Conservation (phyloP, 306 rosid species). For the Cicer arietinum region DNA sequence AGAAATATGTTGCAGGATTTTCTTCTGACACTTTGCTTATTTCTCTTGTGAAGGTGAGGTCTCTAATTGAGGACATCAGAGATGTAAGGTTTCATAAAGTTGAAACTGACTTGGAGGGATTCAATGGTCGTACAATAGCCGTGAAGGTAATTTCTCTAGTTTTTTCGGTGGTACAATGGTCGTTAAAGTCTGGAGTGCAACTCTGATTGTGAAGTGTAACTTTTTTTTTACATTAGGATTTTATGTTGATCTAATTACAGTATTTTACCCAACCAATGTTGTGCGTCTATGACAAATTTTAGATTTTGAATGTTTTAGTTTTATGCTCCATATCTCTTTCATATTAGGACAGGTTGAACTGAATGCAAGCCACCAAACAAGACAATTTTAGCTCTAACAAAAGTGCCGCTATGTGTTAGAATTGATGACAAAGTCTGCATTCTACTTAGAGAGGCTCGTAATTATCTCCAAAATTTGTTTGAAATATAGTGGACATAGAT, state of each 20-base stretch:
- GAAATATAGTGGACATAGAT: neutral
- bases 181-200: constrained; percentile 12
- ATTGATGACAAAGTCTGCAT: neutral
- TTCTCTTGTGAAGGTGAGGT: constrained; percentile 67
- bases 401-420: neutral
- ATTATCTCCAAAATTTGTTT: constrained; percentile 1
- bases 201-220: neutral
- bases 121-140: constrained; percentile 87
- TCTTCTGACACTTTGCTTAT: constrained; percentile 34
- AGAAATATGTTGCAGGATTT: constrained; percentile 19
- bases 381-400: neutral
- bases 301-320: constrained; percentile 18
- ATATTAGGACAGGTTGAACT: neutral
- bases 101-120: constrained; percentile 83
- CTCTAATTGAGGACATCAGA: constrained; percentile 87
- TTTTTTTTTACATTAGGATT: constrained; percentile 1
- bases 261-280: neutral
- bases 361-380: neutral
- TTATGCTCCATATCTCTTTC: constrained; percentile 1
- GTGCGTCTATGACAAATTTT: constrained; percentile 20
- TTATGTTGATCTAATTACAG: constrained; percentile 15
- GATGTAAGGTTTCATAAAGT: constrained; percentile 94
- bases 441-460: constrained; percentile 3
- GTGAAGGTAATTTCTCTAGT: constrained; percentile 68
- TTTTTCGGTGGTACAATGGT: constrained; percentile 6